Base-by-base conservation (phyloP, 2,329 filamentous ascomycete species). In the Dactylellina parvicollis region DNA sequence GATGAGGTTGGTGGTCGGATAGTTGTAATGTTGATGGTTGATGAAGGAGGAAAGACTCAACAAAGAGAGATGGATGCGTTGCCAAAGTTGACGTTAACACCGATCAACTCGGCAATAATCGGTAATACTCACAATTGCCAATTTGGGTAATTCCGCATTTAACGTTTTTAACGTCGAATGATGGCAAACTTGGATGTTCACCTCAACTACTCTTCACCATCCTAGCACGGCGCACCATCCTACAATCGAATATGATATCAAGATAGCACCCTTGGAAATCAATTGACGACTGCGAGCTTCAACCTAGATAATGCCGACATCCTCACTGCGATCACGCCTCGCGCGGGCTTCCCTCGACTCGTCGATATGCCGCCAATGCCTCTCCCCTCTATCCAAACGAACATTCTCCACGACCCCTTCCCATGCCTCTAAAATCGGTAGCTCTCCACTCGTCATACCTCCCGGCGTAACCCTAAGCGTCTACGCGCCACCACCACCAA, bases 351-450 rank as follows among this genome's bases (percentile, higher is more conserved):
- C 67, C 42, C 28, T 72, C 44, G 44, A 57, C 46, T 14, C 65
- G 22, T 55, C 64, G n/a, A 65, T 72, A 47, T 65, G 59, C 59
- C 67, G 52, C 36, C 59, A 54, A 50, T 72, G 67, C 67, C 54
- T 60, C 18, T 49, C 50, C 56, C 8, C 54, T 7, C 26, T 40
- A 16, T 16, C 81, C 36, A 80, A 81, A 76, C 84, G 85, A 79
- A 82, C 82, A 75, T 97, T 97, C 84, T 93, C 91, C 65, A 89
- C 88, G 42, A 90, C 91, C 44, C 80, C 87, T 59, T 81, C 82
- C 79, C 84, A 85, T 77, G 82, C 84, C 67, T 97, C 94, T 46
- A 95, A 97, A 84, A 90, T 99, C 75, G 95, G 95, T 77, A 86
- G 88, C 77, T 90, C 90, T 72, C 87, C 91, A 22, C 86, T 96